phyloP scores from a whole-genome alignment of 495 filamentous ascomycete species.

The Cercophora samala region DNA sequence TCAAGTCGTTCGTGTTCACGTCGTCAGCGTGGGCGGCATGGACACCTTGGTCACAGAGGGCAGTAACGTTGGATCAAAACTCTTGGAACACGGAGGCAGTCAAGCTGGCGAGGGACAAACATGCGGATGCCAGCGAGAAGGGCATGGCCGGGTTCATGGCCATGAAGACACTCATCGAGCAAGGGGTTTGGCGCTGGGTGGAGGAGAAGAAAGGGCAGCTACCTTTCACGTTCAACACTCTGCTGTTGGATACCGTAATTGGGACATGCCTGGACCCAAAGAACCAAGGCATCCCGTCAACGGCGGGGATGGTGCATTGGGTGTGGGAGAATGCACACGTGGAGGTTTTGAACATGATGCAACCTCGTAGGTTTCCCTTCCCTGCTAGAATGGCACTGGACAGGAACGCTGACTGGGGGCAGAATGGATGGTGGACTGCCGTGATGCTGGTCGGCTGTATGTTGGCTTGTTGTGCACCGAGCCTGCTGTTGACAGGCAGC shows the following conservation, averaged over 20 bases:
- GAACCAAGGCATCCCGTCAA: constrained; percentile 30
- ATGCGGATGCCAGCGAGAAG: constrained; percentile 15
- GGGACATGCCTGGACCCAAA: constrained; percentile 34
- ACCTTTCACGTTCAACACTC: constrained; percentile 31
- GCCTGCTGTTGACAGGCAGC: constrained; percentile 30
- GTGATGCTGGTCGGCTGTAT: constrained; percentile 32
- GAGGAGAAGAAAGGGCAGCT: constrained; percentile 24
- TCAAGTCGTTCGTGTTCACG: constrained; percentile 33
- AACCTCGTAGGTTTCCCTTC: constrained; percentile 18
- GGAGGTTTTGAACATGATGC: constrained; percentile 27
- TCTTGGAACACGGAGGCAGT: constrained; percentile 35
- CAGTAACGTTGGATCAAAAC: constrained; percentile 24
- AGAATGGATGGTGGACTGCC: constrained; percentile 35
- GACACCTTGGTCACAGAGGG: constrained; percentile 28
- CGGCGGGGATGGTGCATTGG: constrained; percentile 34
- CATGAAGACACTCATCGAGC: constrained; percentile 35
- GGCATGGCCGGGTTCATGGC: constrained; percentile 38
- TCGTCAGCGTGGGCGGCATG: constrained; percentile 35
- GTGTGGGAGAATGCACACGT: constrained; percentile 30
- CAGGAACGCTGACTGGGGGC: too few species aligned
- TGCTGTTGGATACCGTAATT: constrained; percentile 35
- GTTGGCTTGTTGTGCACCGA: constrained; percentile 31
- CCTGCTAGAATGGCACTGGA: background rate
- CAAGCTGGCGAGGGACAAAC: constrained; percentile 22
- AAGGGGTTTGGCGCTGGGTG: constrained; percentile 39